Base-by-base conservation (phyloP, 2,329 filamentous ascomycete genomes). In the Xylaria sp. region DNA sequence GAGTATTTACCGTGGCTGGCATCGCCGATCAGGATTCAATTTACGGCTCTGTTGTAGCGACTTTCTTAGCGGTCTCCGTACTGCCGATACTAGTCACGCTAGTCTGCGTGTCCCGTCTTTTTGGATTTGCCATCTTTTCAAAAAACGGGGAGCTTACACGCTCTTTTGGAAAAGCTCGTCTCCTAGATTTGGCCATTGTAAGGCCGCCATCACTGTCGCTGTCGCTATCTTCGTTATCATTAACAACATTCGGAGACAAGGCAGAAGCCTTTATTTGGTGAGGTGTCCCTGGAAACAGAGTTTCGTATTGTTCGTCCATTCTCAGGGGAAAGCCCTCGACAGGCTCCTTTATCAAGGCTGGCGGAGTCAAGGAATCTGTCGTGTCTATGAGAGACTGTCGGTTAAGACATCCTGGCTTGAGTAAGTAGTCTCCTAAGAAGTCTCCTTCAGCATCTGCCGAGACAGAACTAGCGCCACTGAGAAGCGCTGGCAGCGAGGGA, bases 381-480 rank as follows among this genome's bases (percentile, higher is more conserved):
- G 85, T 84, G 61, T 87, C 84, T 29, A 88, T 80, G 1, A 86
- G 77, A 12, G 84, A 80, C 1, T 82, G 78, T 21, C 81, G 80
- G 3, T 80, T 80, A 6, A 86, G 79, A 5, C 82, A 79, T 5
- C 83, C 84, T 10, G 86, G 86, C 25, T 79, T 82, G 63, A 84
- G 79, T 2, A 90, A 80, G 47, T 89, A 87, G 58, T 91, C 89
- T 1, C 85, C 87, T 2, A 90, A 80, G 47, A 89, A 87, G 58
- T 91, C 89, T 1, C 85, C 87, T 70, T 91, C 89, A 25, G 86
- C 81, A 72, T 90, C 89, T 0, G 86, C 87, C 16, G 88, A 91
- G 10, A 90, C 84, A 2, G 89, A 91, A 74, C 88, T 90, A 9
- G 88, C 87, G 12, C 88, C 87, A 65, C 88, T 91, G 12, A 91